A percentile compares a stretch with the other conserved stretches of the same genome.
These are phyloP conservation scores for Diacronema lutheri DNA, from an alignment of 78 protist genomes.

Conservation along the genomic window DNA sequence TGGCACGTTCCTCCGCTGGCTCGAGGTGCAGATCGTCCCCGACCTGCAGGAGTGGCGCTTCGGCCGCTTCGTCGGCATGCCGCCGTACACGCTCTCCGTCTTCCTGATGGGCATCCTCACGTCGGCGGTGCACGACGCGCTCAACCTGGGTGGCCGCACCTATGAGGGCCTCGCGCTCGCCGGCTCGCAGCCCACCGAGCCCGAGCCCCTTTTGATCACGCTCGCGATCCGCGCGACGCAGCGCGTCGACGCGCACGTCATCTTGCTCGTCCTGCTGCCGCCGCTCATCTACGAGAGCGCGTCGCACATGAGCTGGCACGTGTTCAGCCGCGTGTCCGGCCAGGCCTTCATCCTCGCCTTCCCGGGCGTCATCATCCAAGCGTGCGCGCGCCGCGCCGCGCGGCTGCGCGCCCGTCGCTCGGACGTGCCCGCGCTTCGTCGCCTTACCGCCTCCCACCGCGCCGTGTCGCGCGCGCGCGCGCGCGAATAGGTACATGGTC, in stretches of 20 bases:
- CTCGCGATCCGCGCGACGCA: not conserved
- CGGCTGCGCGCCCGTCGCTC: slow-evolving; percentile 20
- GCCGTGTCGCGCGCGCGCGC: not conserved
- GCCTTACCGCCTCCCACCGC: too few relatives aligned
- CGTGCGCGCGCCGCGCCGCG: too few relatives aligned
- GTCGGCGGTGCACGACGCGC: too few relatives aligned
- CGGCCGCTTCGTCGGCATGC: too few relatives aligned
- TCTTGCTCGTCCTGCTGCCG: slow-evolving; percentile 57
- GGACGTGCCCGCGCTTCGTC: not conserved
- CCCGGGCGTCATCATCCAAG: slow-evolving; percentile 39
- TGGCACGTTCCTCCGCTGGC: too few relatives aligned
- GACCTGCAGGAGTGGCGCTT: too few relatives aligned
- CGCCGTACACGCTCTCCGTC: too few relatives aligned
- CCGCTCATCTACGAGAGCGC: slow-evolving; percentile 60
- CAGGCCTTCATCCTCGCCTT: slow-evolving; percentile 42
- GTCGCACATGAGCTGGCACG: slow-evolving; percentile 31
- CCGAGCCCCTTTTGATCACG: not conserved
- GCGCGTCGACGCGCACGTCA: slow-evolving; percentile 33
- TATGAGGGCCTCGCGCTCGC: too few relatives aligned
- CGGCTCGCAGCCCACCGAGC: too few relatives aligned
- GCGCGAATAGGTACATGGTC: not conserved
- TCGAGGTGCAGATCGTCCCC: too few relatives aligned
- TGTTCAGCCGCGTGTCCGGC: not conserved
- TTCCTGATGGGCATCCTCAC: too few relatives aligned
- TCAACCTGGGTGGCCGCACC: too few relatives aligned